These are phyloP conservation scores for Whalleya microplaca DNA, from an alignment of 2,329 filamentous ascomycete species.

Conservation along the genomic window DNA sequence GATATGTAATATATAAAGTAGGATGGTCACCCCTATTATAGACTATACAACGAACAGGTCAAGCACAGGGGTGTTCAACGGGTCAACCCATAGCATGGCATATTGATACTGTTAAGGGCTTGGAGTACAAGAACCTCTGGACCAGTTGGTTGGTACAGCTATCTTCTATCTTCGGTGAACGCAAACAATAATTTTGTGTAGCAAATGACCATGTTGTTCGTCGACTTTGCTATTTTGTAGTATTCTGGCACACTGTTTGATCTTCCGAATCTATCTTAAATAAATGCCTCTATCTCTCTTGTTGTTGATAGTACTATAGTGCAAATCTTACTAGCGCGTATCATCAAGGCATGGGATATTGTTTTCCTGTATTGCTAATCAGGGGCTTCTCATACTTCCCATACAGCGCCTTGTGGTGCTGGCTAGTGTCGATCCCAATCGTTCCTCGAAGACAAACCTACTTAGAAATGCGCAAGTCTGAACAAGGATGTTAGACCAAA, in stretches of 20 bases:
- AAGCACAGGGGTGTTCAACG: neutral
- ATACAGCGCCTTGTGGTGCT: too few species aligned
- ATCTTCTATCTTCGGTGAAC: neutral
- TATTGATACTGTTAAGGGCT: neutral
- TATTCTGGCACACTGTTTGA: neutral
- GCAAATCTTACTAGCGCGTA: neutral
- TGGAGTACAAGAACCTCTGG: neutral
- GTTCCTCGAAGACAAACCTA: too few species aligned
- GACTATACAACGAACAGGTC: neutral
- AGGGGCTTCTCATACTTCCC: too few species aligned
- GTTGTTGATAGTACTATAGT: neutral
- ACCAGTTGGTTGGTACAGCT: neutral
- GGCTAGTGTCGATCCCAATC: too few species aligned
- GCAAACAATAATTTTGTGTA: neutral
- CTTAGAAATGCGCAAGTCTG: too few species aligned
- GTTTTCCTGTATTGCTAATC: too few species aligned
- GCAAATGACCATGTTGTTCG: neutral
- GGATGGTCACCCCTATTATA: too few species aligned
- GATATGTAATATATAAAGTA: too few species aligned
- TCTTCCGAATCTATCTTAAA: neutral
- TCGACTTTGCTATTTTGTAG: neutral
- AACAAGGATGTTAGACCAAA: too few species aligned
- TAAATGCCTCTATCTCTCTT: neutral
- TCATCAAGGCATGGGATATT: too few species aligned
- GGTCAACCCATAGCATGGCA: neutral